Conservation (phyloP, 306 rosid species). For the barrel medic (Medicago truncatula) region MtrunA17r5.0-ANR NC_053046.1:5217501-5218000, state of each 20-base stretch:
- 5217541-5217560: conserved; percentile 39
- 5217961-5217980: conserved; percentile 58
- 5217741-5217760: conserved; percentile 60
- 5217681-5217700: conserved; percentile 34
- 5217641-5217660: conserved; percentile 52
- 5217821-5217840: conserved; percentile 74
- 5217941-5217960: conserved; percentile 66
- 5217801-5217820: conserved; percentile 72
- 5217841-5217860: conserved; percentile 67
- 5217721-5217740: conserved; percentile 59
- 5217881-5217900: conserved; percentile 70
- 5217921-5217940: conserved; percentile 61
- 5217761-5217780: conserved; percentile 69
- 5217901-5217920: conserved; percentile 55
- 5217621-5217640: conserved; percentile 60
- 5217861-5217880: conserved; percentile 68
- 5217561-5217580: conserved; percentile 66
- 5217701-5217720: conserved; percentile 64
- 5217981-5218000: conserved; percentile 62
- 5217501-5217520: conserved; percentile 41
- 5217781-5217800: conserved; percentile 70
- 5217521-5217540: conserved; percentile 11
- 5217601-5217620: conserved; percentile 83
- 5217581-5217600: conserved; percentile 87
- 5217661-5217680: conserved; percentile 23